phyloP scores from a whole-genome alignment of 495 filamentous ascomycete species.

The Penicillium flavigenum region DNA sequence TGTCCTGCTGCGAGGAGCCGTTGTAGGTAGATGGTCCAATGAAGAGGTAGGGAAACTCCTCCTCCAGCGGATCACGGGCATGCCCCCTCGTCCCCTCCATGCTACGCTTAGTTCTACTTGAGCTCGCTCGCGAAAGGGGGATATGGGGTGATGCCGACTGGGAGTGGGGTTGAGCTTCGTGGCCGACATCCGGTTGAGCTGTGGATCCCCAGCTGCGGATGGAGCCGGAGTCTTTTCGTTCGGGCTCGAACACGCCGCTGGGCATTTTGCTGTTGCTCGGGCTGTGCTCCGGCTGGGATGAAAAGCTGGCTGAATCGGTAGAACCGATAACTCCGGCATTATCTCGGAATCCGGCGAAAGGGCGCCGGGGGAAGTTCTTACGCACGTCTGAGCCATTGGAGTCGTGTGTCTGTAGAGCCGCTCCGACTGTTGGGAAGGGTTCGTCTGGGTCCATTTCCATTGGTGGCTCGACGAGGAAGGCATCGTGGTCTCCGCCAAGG shows the following conservation, averaged over 20 bases:
- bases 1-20: constrained; percentile 26
- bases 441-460: constrained; percentile 53
- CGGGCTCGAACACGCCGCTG: constrained; percentile 22
- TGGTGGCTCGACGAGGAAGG: constrained; percentile 58
- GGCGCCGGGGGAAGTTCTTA: constrained; percentile 44
- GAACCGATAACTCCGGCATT: constrained; percentile 18
- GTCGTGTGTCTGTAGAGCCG: constrained; percentile 28
- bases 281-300: constrained; percentile 20
- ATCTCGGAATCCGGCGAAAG: constrained; percentile 47
- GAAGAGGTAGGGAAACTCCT: constrained; percentile 64
- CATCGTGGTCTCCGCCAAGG: constrained; percentile 44
- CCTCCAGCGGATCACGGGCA: constrained; percentile 62
- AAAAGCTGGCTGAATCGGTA: constrained; percentile 21
- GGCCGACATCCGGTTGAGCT: constrained; percentile 22
- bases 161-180: constrained; percentile 14
- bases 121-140: constrained; percentile 38
- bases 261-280: constrained; percentile 20
- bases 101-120: constrained; percentile 43
- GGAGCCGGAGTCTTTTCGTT: constrained; percentile 34
- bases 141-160: constrained; percentile 29
- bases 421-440: constrained; percentile 29
- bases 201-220: constrained; percentile 26
- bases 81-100: constrained; percentile 57
- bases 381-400: constrained; percentile 54
- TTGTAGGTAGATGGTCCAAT: constrained; percentile 62